Evolutionary conservation across 441 rosid species (phyloP).

Genomic region (Daphne laureola): DNA sequence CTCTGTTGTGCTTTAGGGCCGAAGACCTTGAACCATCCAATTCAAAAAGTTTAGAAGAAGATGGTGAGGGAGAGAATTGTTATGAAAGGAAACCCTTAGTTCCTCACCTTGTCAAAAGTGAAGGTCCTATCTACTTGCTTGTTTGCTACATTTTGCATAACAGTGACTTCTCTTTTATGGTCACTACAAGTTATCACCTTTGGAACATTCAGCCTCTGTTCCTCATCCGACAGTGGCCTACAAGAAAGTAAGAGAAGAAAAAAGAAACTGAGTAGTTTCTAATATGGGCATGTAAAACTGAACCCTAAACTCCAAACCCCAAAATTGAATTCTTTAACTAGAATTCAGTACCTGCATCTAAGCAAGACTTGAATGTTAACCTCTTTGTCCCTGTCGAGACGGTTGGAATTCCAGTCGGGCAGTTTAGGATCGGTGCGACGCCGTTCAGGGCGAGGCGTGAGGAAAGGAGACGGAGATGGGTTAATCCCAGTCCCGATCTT

Average conservation of each 20-base stretch:
- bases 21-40: conserved; percentile 46
- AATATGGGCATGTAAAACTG: too few relatives aligned
- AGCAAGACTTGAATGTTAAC: conserved; percentile 84
- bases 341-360: conserved; percentile 48
- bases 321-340: neutral
- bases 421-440: conserved; percentile 56
- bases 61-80: neutral
- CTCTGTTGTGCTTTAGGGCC: conserved; percentile 95
- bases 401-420: conserved; percentile 39
- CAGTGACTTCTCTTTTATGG: conserved; percentile 62
- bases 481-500: conserved; percentile 44
- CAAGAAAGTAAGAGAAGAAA: too few relatives aligned
- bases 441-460: conserved; percentile 83
- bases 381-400: conserved; percentile 75
- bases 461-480: conserved; percentile 78
- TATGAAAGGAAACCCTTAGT: too few relatives aligned
- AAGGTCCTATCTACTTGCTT: conserved; percentile 81
- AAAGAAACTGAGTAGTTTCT: too few relatives aligned
- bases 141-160: conserved; percentile 56
- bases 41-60: neutral
- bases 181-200: conserved; percentile 68
- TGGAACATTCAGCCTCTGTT: conserved; percentile 54
- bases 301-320: too few relatives aligned
- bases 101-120: conserved; percentile 72
- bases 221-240: conserved; percentile 79